Evolutionary conservation across 1,139 yeast genomes (phyloP), one percentile per base, ranked within the genome.

Genomic region (Ogataea hybrid): DNA sequence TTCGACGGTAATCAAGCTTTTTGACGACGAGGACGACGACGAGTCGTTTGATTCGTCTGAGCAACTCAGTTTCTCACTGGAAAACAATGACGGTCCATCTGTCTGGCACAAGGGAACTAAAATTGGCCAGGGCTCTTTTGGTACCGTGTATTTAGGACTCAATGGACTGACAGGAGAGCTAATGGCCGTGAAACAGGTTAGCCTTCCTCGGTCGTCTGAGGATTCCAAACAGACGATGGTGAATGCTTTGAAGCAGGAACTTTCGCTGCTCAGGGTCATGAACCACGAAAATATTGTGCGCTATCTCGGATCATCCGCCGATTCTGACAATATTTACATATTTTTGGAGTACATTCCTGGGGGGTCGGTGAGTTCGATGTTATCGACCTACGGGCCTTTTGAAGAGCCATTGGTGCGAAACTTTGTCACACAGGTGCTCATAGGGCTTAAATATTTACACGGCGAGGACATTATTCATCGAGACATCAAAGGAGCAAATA

Each of bases 281-380:
- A 84, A 88, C 50, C 98, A 92, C 63, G 95, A 86, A 47, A 89
- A 92, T 59, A 89, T 92, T 47, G 98, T 92, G 7, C 77, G 95
- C 44, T 92, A 90, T 59, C 72, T 84, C 39, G 98, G 97, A 0
- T 84, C 95, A 14, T 79, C 87, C 2, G 79, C 84, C 12, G 89
- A 86, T 49, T 83, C 79, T 11, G 73, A 77, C 30, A 74, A 69
- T 51, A 65, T 90, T 48, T 90, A 89, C 58, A 89, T 92, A 49
- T 92, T 89, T 59, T 68, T 92, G 48, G 97, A 92, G 58, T 92
- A 92, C 60, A 95, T 92, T 27, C 97, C 97, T 2, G 98, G 98
- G 48, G 98, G 98, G 0, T 87, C 96, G 0, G 92, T 92, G 4
- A 89, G 89, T 43, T 77, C 92, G 4, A 81, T 92, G 89, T 67